Conservation (phyloP, 495 filamentous ascomycete species). For the Elasticomyces elasticus region DNA sequence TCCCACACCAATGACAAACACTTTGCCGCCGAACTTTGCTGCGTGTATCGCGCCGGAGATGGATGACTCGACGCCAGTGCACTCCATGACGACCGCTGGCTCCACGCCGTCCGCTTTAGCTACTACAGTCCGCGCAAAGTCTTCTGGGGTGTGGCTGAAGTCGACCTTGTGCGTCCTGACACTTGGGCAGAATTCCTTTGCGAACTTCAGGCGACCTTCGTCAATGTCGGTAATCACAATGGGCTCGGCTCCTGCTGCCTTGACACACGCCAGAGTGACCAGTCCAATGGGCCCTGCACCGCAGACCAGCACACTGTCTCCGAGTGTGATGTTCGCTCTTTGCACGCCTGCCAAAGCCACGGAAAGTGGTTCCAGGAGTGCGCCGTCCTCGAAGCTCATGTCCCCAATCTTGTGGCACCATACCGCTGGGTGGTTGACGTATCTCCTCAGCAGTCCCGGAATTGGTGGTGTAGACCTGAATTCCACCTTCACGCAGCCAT, state of each 20-base stretch:
- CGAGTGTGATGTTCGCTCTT: conserved; percentile 63
- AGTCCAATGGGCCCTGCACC: conserved; percentile 87
- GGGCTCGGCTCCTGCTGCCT: conserved; percentile 74
- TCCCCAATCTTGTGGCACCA: conserved; percentile 87
- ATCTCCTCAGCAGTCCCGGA: conserved; percentile 77
- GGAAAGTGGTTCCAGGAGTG: conserved; percentile 75
- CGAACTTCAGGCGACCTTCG: conserved; percentile 69
- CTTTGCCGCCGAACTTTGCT: conserved; percentile 84
- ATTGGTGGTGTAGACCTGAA: conserved; percentile 87
- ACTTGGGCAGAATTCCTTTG: conserved; percentile 62
- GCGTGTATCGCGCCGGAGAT: conserved; percentile 77
- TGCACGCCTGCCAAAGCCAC: conserved; percentile 80
- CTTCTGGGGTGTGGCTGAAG: conserved; percentile 52
- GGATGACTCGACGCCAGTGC: conserved; percentile 85
- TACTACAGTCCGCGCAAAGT: conserved; percentile 57
- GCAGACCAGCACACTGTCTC: conserved; percentile 76
- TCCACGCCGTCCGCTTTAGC: conserved; percentile 58
- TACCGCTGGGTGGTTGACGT: conserved; percentile 82
- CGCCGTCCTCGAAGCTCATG: conserved; percentile 82
- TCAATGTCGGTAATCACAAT: conserved; percentile 91
- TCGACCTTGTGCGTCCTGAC: conserved; percentile 72
- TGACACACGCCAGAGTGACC: conserved; percentile 69
- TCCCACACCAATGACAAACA: conserved; percentile 86
- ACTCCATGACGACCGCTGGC: conserved; percentile 72
- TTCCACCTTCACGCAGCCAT: conserved; percentile 72